Percentiles rank a stretch among this genome's conserved stretches.
Conservation (phyloP, 257 asterid species). For the Solanum bukasovii region DNA sequence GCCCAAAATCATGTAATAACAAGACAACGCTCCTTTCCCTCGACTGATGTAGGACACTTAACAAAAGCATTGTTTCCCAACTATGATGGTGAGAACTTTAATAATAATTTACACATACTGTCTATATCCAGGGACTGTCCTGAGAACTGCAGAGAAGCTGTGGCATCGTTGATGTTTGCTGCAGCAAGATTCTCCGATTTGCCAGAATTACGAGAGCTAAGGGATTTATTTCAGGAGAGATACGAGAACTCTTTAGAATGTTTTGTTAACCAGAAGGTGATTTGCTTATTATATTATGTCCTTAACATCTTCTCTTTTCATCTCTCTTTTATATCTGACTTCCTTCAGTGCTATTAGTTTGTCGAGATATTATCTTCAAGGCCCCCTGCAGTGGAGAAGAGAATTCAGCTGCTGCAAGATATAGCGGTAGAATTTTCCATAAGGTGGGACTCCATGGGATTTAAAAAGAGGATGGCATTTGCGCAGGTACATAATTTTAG, state of each 20-base stretch:
- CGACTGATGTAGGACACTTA: background rate
- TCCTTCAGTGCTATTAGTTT: conserved; percentile 44
- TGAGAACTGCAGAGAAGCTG: conserved; percentile 86
- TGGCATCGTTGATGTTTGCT: conserved; percentile 86
- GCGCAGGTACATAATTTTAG: conserved; percentile 39
- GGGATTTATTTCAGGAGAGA: conserved; percentile 73
- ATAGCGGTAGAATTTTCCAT: conserved; percentile 75
- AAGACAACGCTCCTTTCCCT: background rate
- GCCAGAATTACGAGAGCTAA: conserved; percentile 90
- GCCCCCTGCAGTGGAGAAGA: conserved; percentile 48
- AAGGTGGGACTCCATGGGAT: conserved; percentile 71
- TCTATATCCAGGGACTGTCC: conserved; percentile 71
- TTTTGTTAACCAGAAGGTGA: conserved; percentile 78
- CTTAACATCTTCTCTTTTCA: background rate
- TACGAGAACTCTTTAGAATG: conserved; percentile 56
- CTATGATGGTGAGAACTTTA: background rate
- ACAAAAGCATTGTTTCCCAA: background rate
- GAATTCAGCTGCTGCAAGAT: conserved; percentile 64
- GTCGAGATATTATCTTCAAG: conserved; percentile 65
- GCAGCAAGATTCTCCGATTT: conserved; percentile 97
- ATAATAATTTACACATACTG: background rate
- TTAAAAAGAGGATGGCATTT: conserved; percentile 61
- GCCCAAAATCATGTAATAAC: background rate
- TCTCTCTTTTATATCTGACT: conserved; percentile 11
- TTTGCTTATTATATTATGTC: conserved; percentile 1